phyloP scores from a whole-genome alignment of 2,329 filamentous ascomycete genomes.

The Clarireedia paspali region DNA sequence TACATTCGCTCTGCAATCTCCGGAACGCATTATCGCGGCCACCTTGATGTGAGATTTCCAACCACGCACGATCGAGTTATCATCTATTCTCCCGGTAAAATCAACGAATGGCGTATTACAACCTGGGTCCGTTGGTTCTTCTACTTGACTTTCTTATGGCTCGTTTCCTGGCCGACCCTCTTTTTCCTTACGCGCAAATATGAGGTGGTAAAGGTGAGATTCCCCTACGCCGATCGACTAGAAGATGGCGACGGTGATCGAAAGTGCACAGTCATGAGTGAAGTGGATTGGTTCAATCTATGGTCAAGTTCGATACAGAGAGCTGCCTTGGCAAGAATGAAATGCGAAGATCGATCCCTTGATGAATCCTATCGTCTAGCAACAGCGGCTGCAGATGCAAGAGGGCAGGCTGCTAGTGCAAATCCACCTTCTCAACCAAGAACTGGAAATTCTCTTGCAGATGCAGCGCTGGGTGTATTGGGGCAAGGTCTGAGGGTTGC shows the following conservation, averaged over 20 bases:
- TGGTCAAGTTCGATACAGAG: conserved; percentile 54
- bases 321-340: conserved; percentile 46
- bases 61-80: conserved; percentile 48
- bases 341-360: conserved; percentile 41
- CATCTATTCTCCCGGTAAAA: conserved; percentile 53
- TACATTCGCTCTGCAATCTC: conserved; percentile 50
- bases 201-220: conserved; percentile 54
- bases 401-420: conserved; percentile 12
- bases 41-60: conserved; percentile 51
- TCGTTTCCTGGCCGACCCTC: conserved; percentile 64
- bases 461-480: conserved; percentile 36
- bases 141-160: conserved; percentile 58
- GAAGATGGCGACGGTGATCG: conserved; percentile 12
- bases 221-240: conserved; percentile 17
- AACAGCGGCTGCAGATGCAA: conserved; percentile 30
- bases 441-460: conserved; percentile 34
- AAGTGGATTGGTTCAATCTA: conserved; percentile 51
- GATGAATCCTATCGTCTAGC: conserved; percentile 47
- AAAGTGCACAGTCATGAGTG: conserved; percentile 28
- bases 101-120: conserved; percentile 58
- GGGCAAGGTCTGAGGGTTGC: conserved; percentile 34
- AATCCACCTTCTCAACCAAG: conserved; percentile 4
- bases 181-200: conserved; percentile 61
- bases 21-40: conserved; percentile 59
- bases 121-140: conserved; percentile 57